Evolutionary conservation across 1,284 basidiomycete species (phyloP).

Genomic region (Filobasidium uniguttulatum): DNA sequence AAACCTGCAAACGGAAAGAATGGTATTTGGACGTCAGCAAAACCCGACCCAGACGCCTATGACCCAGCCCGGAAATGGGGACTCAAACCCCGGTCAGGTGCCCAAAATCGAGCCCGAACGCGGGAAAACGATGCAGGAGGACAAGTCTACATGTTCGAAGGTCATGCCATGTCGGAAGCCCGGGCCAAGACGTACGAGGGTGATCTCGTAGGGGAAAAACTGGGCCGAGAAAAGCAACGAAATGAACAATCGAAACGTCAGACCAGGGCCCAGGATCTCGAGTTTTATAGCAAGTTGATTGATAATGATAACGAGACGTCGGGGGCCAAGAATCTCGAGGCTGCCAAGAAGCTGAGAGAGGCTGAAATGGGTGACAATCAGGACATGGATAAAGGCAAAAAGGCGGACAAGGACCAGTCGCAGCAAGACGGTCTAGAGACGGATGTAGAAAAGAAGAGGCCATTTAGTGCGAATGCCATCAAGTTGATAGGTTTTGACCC

Average conservation of each 20-base stretch:
- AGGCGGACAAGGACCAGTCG: slow-evolving; percentile 6
- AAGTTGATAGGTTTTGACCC: slow-evolving; percentile 35
- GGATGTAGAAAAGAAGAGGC: slow-evolving; percentile 20
- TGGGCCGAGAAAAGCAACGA: slow-evolving; percentile 60
- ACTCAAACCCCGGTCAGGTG: slow-evolving; percentile 25
- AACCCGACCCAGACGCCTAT: slow-evolving; percentile 62
- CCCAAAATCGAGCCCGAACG: slow-evolving; percentile 1
- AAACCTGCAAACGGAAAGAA: no score
- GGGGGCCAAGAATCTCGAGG: slow-evolving; percentile 30
- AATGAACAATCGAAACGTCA: slow-evolving; percentile 51
- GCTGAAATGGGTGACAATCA: not conserved
- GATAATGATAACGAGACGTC: slow-evolving; percentile 24
- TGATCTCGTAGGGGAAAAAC: slow-evolving; percentile 47
- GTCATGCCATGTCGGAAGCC: slow-evolving; percentile 39
- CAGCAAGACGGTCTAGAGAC: slow-evolving; percentile 20
- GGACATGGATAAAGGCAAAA: slow-evolving; percentile 44
- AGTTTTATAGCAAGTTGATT: slow-evolving; percentile 45
- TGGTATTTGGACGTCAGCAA: no score
- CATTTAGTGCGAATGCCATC: slow-evolving; percentile 30
- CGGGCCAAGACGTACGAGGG: slow-evolving; percentile 23
- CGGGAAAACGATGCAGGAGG: slow-evolving; percentile 34
- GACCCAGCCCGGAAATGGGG: slow-evolving; percentile 42
- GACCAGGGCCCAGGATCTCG: slow-evolving; percentile 47
- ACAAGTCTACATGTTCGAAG: slow-evolving; percentile 68
- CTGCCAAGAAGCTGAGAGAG: slow-evolving; percentile 16